Conservation (phyloP, 371 early-diverging fungal species). For the Mortierella sp. region DNA sequence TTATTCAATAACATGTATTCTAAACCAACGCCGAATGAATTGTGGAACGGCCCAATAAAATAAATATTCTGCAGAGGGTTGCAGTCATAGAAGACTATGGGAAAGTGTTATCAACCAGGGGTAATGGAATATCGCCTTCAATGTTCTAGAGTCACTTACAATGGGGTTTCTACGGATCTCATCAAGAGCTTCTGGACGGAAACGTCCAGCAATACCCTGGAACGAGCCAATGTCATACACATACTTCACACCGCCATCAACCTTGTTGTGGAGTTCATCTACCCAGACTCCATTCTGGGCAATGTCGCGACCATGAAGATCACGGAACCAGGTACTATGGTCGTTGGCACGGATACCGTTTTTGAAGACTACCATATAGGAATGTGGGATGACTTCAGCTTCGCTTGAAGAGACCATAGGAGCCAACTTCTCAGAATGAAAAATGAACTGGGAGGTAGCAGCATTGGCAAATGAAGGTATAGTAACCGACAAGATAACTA, state of each 20-base stretch:
- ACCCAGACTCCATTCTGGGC: conserved; percentile 24
- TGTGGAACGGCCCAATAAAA: no score
- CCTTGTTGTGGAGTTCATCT: not conserved
- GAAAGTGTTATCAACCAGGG: no score
- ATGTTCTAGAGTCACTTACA: conserved; percentile 18
- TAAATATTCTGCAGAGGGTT: no score
- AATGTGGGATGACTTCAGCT: conserved; percentile 77
- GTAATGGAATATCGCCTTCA: no score
- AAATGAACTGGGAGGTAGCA: conserved; percentile 8
- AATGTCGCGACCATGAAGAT: conserved; percentile 30
- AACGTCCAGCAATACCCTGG: conserved; percentile 86
- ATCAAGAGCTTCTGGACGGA: conserved; percentile 74
- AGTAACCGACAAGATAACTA: conserved; percentile 24
- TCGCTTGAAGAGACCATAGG: conserved; percentile 74
- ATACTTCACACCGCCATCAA: conserved; percentile 72
- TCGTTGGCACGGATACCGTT: conserved; percentile 54
- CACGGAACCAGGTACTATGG: conserved; percentile 42
- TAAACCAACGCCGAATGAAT: no score
- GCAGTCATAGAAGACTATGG: not conserved
- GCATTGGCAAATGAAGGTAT: conserved; percentile 8
- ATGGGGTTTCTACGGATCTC: conserved; percentile 68
- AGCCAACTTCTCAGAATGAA: conserved; percentile 55
- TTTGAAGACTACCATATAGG: conserved; percentile 90
- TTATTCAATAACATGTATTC: no score
- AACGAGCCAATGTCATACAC: conserved; percentile 78